Base-by-base conservation (phyloP, 805 yeast species). In the Wickerhamiella alocasiicola region DNA sequence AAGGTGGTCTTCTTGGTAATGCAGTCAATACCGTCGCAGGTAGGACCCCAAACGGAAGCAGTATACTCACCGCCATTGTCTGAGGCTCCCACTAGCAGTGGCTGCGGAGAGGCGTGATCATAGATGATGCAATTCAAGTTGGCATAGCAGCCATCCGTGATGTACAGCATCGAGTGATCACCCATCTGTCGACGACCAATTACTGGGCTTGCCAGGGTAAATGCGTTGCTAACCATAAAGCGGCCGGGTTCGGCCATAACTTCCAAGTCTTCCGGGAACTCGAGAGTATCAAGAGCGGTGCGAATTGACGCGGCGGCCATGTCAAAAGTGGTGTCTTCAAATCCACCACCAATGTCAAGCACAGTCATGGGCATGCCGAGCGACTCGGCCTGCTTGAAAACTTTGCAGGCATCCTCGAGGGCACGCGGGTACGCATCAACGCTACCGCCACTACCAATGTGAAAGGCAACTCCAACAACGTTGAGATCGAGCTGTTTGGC, bases 21-120 rank as follows among this genome's bases (percentile, higher is more conserved):
- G 59, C 94, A 80, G 60, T 88, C 98, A 47, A 88, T 67, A 3
- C 96, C 96, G 62, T 88, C 98, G 64, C 98, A 88, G 15, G 97
- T 88, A 33, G 97, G 98, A 5, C 98, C 98, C 98, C 98, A 88
- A 45, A 91, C 70, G 3, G 94, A 81, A 44, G 54, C 49, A 19
- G 41, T 48, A 38, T 42, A 38, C 37, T 35, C 43, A 20, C 24
- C 42, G 21, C 39, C 39, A n/a, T 41, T 39, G n/a, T 23, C 26
- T 9, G 39, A 9, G 15, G 25, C 20, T 70, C 45, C 66, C 45
- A 87, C 66, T 5, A 82, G 80, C 48, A 64, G 66, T 9, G 94
- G 81, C 29, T 60, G 56, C 20, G 94, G 94, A 34, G 64, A 66
- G 62, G 84, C 95, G 60, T 88, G 97, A 61, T 88, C 98, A 57